Conservation (phyloP, 768 basidiomycete genomes). For the Xanthoconium purpureum region DNA sequence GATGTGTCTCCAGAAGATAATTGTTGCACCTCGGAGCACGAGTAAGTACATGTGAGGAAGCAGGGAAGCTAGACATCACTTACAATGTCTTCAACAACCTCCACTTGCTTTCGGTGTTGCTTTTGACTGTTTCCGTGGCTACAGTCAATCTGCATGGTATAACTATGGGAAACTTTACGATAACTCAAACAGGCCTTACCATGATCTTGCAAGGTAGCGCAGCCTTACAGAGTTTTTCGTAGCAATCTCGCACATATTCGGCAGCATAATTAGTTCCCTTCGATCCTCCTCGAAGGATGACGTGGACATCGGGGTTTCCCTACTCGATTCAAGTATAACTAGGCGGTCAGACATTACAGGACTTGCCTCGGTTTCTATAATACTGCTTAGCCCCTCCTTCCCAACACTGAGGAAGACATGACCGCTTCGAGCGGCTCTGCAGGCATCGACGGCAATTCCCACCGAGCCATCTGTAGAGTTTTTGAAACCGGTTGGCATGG, state of each 20-base stretch:
- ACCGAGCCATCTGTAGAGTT: constrained; percentile 95
- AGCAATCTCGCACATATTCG: constrained; percentile 74
- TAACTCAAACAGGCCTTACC: constrained; percentile 44
- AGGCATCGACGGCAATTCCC: constrained; percentile 91
- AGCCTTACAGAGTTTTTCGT: constrained; percentile 74
- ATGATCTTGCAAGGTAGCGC: constrained; percentile 79
- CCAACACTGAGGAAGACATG: constrained; percentile 98
- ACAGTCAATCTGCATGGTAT: constrained; percentile 74
- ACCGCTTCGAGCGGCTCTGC: constrained; percentile 83
- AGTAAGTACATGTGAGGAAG: constrained; percentile 10
- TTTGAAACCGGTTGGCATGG: constrained; percentile 98
- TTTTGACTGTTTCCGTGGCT: constrained; percentile 95
- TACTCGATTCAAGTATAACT: constrained; percentile 27
- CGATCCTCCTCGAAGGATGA: constrained; percentile 89
- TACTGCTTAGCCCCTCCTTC: constrained; percentile 91
- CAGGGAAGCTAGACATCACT: constrained; percentile 23
- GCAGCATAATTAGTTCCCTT: constrained; percentile 87
- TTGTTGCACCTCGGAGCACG: constrained; percentile 57
- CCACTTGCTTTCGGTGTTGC: constrained; percentile 83
- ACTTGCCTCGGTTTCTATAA: constrained; percentile 87
- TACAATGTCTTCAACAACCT: constrained; percentile 89
- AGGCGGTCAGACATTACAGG: neutral
- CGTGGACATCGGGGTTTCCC: constrained; percentile 91
- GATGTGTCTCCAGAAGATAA: constrained; percentile 70
- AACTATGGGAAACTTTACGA: neutral